Conservation (phyloP, 345 rosid genomes). For the Litchi chinensis region DNA sequence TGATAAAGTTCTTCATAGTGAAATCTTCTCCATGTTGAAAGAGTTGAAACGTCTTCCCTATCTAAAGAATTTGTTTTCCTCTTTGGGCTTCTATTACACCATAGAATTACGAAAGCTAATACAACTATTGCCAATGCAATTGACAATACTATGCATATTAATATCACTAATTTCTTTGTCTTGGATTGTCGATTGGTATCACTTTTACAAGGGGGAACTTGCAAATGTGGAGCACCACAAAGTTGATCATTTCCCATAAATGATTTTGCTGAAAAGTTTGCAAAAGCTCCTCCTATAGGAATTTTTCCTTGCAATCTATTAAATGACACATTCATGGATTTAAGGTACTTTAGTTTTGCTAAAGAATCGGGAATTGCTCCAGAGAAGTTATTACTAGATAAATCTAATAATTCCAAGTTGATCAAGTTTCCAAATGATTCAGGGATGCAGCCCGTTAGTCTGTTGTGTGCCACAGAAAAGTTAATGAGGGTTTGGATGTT, state of each 20-base stretch:
- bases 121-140: neutral
- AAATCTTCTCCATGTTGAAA: constrained; percentile 11
- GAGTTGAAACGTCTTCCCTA: neutral
- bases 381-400: constrained; percentile 9
- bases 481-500: neutral
- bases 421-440: neutral
- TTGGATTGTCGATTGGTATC: no score
- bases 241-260: constrained; percentile 8
- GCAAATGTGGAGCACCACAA: constrained; percentile 13
- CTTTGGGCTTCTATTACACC: neutral
- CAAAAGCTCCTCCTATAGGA: constrained; percentile 14
- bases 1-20: neutral
- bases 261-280: constrained; percentile 16
- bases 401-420: neutral
- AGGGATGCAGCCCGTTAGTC: constrained; percentile 23
- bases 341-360: neutral
- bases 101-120: neutral
- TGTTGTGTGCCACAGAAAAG: constrained; percentile 1
- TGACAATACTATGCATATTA: no score
- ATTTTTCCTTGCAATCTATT: constrained; percentile 22
- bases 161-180: no score
- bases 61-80: neutral
- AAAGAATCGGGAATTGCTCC: constrained; percentile 25
- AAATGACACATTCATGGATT: constrained; percentile 7
- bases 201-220: constrained; percentile 7